Evolutionary conservation across 257 asterid genomes (phyloP), one percentile per base, ranked within the genome.

Genomic region (Solanum medicagineum): DNA sequence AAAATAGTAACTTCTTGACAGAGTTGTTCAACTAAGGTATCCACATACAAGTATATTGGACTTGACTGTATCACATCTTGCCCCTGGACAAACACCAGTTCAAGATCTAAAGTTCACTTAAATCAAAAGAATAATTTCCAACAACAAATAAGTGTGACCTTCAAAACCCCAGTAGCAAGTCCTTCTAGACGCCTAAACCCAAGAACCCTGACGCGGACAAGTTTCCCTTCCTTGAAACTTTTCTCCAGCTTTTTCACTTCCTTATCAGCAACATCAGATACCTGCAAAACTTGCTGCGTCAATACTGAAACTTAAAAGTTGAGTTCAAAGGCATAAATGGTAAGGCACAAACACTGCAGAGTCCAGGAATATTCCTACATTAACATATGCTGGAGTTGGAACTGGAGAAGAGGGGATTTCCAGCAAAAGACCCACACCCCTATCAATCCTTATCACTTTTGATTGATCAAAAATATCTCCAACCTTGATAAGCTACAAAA

Each of bases 121-220:
- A 10, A 26, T 42, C 47, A 53, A 79, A 75, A 75, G 65, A 44
- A 84, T 36, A 69, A 51, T 54, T 17, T 26, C 80, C 81, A 84
- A 57, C 17, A 65, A 80, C 60, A 84, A 81, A 77, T 55, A 75
- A 36, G 40, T 73, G 69, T 60, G 66, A 96, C 99, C 98, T 95
- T 96, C 86, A 94, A 87, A 89, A 85, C 86, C 59, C 96, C 97
- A 86, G 93, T 93, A 60, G 98, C 98, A 87, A 96, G 94, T 65
- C 99, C 99, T 90, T 97, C 99, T 92, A 95, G 89, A 87, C 89
- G 94, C 90, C 98, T 94, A 88, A 92, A 94, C 66, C 98, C 98
- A 85, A 89, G 97, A 81, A 95, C 89, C 89, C 99, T 93, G 83
- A 92, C 95, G 80, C 97, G 98, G 80, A 92, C 94, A 85, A 54